Percentiles rank a stretch among this genome's conserved stretches.
Evolutionary conservation across 495 filamentous ascomycete genomes (phyloP).

Genomic region (Darksidea phi): DNA sequence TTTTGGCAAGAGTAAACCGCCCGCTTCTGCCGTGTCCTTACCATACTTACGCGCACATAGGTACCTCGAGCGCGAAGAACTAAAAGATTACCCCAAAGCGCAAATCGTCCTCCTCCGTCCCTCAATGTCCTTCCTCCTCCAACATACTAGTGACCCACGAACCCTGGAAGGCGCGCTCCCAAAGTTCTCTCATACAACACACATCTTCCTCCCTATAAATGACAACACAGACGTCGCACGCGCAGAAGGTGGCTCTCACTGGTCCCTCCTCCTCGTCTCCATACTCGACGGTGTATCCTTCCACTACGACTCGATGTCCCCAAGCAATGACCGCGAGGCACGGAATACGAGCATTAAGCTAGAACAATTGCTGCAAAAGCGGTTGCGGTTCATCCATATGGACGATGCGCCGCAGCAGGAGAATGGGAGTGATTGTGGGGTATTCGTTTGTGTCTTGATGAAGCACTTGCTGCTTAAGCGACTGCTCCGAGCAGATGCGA

Average conservation of each 20-base stretch:
- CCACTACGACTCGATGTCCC: constrained; percentile 90
- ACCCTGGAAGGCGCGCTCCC: constrained; percentile 73
- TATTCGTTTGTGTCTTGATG: constrained; percentile 95
- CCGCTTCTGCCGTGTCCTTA: not conserved
- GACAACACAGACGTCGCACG: constrained; percentile 72
- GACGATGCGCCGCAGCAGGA: constrained; percentile 87
- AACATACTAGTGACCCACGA: constrained; percentile 74
- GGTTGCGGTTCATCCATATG: constrained; percentile 70
- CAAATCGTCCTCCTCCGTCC: constrained; percentile 90
- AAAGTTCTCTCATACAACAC: constrained; percentile 76
- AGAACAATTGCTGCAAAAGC: constrained; percentile 59
- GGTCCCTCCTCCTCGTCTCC: constrained; percentile 89
- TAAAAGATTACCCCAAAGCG: constrained; percentile 69
- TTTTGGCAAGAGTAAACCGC: constrained; percentile 93
- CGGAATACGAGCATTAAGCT: constrained; percentile 62
- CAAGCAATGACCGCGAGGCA: constrained; percentile 73
- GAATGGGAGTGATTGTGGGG: constrained; percentile 89
- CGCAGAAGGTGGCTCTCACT: constrained; percentile 89
- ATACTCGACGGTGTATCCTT: constrained; percentile 88
- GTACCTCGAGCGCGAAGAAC: constrained; percentile 85
- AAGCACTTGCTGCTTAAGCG: constrained; percentile 78
- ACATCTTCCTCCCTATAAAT: constrained; percentile 97
- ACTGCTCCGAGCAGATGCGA: constrained; percentile 70
- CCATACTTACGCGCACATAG: constrained; percentile 45
- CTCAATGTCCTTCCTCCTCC: constrained; percentile 89